These are phyloP conservation scores for Sinapis alba DNA, from an alignment of 441 rosid species.

Conservation along the genomic window DNA sequence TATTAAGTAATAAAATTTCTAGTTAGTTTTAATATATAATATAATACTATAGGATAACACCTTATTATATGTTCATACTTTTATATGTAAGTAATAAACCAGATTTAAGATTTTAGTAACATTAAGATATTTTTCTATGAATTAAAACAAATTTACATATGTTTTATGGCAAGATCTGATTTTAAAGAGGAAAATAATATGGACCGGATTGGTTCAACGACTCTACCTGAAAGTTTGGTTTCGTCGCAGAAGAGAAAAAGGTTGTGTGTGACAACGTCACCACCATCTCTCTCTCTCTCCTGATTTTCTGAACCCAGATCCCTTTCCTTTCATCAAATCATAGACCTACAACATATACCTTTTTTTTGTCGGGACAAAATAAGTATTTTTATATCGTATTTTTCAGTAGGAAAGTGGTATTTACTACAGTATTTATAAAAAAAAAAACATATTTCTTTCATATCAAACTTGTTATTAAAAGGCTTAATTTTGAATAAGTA, in stretches of 20 bases:
- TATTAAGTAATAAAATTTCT: background rate
- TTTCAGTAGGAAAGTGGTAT: background rate
- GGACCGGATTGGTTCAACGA: slow-evolving; percentile 34
- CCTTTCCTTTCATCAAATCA: slow-evolving; percentile 19
- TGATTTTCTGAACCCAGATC: slow-evolving; percentile 2
- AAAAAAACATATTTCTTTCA: background rate
- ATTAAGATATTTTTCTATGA: background rate
- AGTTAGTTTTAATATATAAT: background rate
- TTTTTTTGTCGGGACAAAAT: background rate
- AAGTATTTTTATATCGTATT: background rate
- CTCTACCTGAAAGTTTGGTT: slow-evolving; percentile 13
- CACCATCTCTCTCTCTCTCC: slow-evolving; percentile 20
- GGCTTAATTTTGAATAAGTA: background rate
- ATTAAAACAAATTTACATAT: background rate
- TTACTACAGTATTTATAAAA: background rate
- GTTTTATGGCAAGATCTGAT: background rate
- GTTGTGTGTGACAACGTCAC: slow-evolving; percentile 25
- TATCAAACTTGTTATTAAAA: background rate
- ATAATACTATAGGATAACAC: too few species aligned
- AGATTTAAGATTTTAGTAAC: background rate
- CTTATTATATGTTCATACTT: too few species aligned
- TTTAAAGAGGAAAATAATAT: background rate
- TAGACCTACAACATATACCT: slow-evolving; percentile 11
- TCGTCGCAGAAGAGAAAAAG: slow-evolving; percentile 25
- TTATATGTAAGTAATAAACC: background rate